Evolutionary conservation across 306 rosid species (phyloP), one percentile per base, ranked within the genome.

Genomic region (Boehmeria nivea): DNA sequence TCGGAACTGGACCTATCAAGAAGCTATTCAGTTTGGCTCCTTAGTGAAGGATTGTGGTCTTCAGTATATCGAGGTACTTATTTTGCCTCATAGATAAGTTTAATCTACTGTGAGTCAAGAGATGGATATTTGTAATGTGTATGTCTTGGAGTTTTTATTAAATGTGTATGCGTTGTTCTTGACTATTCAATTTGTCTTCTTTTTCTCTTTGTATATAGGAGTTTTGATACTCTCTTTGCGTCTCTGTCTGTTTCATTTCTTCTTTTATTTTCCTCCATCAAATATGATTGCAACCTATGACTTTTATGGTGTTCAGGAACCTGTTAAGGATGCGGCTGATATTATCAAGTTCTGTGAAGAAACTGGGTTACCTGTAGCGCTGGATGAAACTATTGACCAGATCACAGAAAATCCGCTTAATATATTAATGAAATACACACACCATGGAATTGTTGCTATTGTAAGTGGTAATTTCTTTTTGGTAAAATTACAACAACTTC

Each of bases 381-480:
- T 91, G 51, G 98, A 91, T 75, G 98, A 91, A 83, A 87, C 95
- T 50, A 53, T 91, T 33, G 94, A 77, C 53, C 20, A 26, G 56
- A 63, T 81, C 77, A 77, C 77, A 71, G 87, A 69, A 61, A 74
- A 84, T 75, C 88, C 70, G 44, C 70, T 87, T 39, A 59, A 78
- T 68, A 77, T 57, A 75, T 86, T 87, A 7, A 70, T 39, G 25
- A 91, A 87, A 68, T 91, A 84, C 70, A 51, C 67, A 68, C 93
- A 84, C 70, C 93, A 96, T 10, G 85, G 93, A 68, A 91, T 91
- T 69, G 87, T 81, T 60, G 94, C 95, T 55, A 51, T 81, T 57
- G 98, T 87, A 76, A 84, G 96, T 82, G 25, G 45, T 65, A 53
- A 50, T 60, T 20, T 40, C 46, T 64, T 61, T 59, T 42, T 25